Base-by-base conservation (phyloP, 1,139 yeast species). In the Yamadazyma buinensis region DNA sequence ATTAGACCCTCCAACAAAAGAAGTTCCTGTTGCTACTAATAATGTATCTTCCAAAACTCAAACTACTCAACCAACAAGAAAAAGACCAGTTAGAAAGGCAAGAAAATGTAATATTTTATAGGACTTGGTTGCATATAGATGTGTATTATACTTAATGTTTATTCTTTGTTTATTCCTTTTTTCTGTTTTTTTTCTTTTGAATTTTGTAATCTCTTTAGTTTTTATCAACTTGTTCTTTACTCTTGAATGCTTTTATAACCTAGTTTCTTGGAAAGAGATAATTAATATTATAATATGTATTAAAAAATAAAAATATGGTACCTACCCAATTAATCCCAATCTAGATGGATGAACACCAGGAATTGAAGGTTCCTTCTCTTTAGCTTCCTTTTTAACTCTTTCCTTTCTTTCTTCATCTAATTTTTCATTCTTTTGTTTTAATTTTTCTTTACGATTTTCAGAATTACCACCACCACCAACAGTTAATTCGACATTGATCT, bases 401-500 rank as follows among this genome's bases (percentile, higher is more conserved):
- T 62, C 69, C 42, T 61, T 76, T 57, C 84, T 69, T 48, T 87
- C 94, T 26, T 69, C 79, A 28, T 71, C 70, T 46, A 87, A 62
- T 50, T 81, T 82, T 34, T 77, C 84, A 55, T 90, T 88, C 69
- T 92, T 90, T 34, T 74, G 77, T 52, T 77, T 77, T 49, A 92
- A 72, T 61, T 92, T 92, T 32, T 74, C 73, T 38, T 77, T 54
- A 47, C 98, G 70, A 26, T 66, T 70, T 37, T 72, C 70, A 7
- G 95, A 80, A 57, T 90, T 90, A 33, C 98, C 98, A 29, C 98
- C 98, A 30, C 98, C 98, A 34, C 98, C 98, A 31, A 87, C 98
- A 2, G 97, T 92, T 50, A 92, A 72, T 59, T 92, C 98, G 23
- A 92, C 97, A 52, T 92, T 92, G 52, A 92, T 87, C 55, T 80